Base-by-base conservation (phyloP, 2,329 filamentous ascomycete genomes). In the Trichoderma pleuroti region DNA sequence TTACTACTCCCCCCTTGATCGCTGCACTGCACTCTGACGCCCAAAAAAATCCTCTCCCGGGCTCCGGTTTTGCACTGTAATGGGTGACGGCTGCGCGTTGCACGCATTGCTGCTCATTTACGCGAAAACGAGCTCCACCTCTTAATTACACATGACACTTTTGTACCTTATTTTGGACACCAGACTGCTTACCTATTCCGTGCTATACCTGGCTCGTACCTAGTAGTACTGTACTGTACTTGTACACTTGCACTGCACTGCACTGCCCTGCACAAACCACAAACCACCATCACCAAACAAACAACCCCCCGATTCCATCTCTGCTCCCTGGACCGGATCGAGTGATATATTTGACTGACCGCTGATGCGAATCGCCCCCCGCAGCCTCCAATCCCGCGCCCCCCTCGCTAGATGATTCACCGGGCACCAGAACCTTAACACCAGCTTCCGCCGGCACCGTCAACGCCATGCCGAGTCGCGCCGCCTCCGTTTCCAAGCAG, bases 381-480 rank as follows among this genome's bases (percentile, higher is more conserved):
- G 63, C 69, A 71, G 69, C 46, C 42, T 28, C 28, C 42, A 28
- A 69, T 54, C 57, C 57, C 32, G 49, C 26, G 11, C 69, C 72
- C 46, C 67, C 72, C 68, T 74, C 74, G 69, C 73, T 77, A 75
- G 75, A 81, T 80, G 78, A 73, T 77, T 73, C 75, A 68, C 72
- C 74, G 52, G 72, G 39, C 39, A 61, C 74, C 70, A 77, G 76
- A 72, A 80, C 80, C 60, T 76, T 84, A 73, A 76, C 79, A 56
- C 78, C 79, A 68, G 81, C 81, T 75, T 81, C 82, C 34, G 77
- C 78, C 70, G 80, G 80, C 77, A 75, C 78, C 62, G 76, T 81
- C 75, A 83, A 82, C 78, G 82, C 78, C 76, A 81, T 82, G 80
- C 81, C 79, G 76, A 72, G 75, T 71, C 75, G 74, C 70, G 74